Evolutionary conservation across 352 stramenopile genomes (phyloP).

Genomic region (Phytophthora hybrid): DNA sequence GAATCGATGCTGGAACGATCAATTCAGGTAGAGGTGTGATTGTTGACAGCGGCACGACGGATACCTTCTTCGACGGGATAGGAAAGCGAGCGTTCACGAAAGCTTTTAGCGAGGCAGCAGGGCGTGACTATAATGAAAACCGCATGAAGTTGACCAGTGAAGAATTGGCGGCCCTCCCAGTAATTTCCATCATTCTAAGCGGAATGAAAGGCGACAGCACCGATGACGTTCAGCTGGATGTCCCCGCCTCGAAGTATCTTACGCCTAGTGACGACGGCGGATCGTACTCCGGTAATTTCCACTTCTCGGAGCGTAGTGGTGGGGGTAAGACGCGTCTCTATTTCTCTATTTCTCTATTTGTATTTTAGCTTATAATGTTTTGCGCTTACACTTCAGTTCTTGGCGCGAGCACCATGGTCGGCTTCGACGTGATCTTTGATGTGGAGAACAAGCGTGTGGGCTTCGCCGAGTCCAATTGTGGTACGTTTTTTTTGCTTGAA

Average conservation of each 20-base stretch:
- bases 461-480: constrained; percentile 79
- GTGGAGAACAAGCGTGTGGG: constrained; percentile 75
- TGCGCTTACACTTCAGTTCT: constrained; percentile 53
- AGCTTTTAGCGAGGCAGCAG: constrained; percentile 55
- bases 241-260: constrained; percentile 75
- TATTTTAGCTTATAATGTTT: constrained; percentile 13
- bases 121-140: constrained; percentile 66
- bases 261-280: constrained; percentile 53
- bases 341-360: not conserved
- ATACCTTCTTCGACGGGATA: constrained; percentile 78
- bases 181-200: constrained; percentile 74
- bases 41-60: constrained; percentile 88
- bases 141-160: constrained; percentile 54
- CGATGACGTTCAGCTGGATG: constrained; percentile 68
- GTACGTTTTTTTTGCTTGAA: constrained; percentile 35
- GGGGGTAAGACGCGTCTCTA: constrained; percentile 39
- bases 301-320: constrained; percentile 82
- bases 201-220: constrained; percentile 54
- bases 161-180: constrained; percentile 56
- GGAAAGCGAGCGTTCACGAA: constrained; percentile 62
- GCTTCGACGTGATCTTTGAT: constrained; percentile 90
- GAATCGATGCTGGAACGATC: constrained; percentile 43
- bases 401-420: constrained; percentile 81
- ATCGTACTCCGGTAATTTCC: constrained; percentile 79
- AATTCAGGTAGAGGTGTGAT: constrained; percentile 86